Conservation (phyloP, 2,329 filamentous ascomycete species). For the Calonectria pseudoturangicola region DNA sequence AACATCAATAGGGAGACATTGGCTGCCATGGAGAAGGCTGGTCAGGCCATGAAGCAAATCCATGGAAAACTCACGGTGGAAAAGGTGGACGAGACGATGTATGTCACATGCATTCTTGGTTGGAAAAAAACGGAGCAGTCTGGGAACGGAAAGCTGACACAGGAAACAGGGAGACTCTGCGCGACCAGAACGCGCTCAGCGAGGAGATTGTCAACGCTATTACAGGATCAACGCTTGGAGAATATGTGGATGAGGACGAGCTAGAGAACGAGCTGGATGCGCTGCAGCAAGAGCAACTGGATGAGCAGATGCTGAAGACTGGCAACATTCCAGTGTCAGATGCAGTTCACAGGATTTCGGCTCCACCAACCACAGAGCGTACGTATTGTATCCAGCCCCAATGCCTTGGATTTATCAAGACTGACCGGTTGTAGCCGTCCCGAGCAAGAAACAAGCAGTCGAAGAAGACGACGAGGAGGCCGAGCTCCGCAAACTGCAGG, state of each 20-base stretch:
- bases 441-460: slow-evolving; percentile 63
- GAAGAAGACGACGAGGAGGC: slow-evolving; percentile 97
- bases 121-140: background rate
- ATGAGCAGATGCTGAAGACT: slow-evolving; percentile 94
- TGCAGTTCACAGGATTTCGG: slow-evolving; percentile 84
- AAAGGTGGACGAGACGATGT: slow-evolving; percentile 97
- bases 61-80: slow-evolving; percentile 93
- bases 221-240: slow-evolving; percentile 80
- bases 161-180: slow-evolving; percentile 85
- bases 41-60: slow-evolving; percentile 93
- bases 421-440: slow-evolving; percentile 56
- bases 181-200: slow-evolving; percentile 93
- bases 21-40: slow-evolving; percentile 93
- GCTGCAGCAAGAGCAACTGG: slow-evolving; percentile 93
- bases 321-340: slow-evolving; percentile 89
- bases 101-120: slow-evolving; percentile 62
- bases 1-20: slow-evolving; percentile 99
- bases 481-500: slow-evolving; percentile 93
- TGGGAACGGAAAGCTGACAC: slow-evolving; percentile 56
- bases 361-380: slow-evolving; percentile 85
- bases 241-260: slow-evolving; percentile 88
- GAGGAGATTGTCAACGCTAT: slow-evolving; percentile 94
- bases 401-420: background rate
- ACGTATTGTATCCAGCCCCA: slow-evolving; percentile 63
- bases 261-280: slow-evolving; percentile 89